phyloP scores from a whole-genome alignment of 164 flowering plant genomes.

The Nymphaea thermarum region DNA sequence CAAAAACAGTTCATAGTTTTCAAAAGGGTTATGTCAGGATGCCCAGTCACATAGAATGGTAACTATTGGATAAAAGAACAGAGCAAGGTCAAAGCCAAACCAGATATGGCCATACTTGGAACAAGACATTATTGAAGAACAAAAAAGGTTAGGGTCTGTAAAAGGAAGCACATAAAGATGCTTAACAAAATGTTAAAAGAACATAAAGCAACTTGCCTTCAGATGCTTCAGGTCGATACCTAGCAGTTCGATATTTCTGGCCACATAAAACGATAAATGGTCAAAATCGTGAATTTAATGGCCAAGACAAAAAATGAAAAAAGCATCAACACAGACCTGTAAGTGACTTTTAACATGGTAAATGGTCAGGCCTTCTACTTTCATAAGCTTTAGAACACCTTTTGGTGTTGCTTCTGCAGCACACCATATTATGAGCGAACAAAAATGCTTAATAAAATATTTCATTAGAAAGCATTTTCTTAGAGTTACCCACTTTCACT shows the following conservation, averaged over 20 bases:
- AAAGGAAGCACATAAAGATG: neutral
- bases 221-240: constrained; percentile 48
- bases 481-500: constrained; percentile 37
- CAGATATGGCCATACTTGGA: neutral
- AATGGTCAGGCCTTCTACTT: constrained; percentile 57
- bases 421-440: neutral
- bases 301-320: neutral
- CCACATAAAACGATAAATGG: neutral
- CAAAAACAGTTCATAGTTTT: neutral
- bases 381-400: constrained; percentile 64
- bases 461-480: neutral
- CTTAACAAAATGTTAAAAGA: neutral
- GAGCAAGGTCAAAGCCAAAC: neutral
- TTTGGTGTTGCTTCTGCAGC: constrained; percentile 67
- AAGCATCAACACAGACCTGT: constrained; percentile 29
- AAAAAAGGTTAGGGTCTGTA: neutral
- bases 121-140: neutral
- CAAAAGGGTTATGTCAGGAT: neutral
- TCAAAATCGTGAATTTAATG: neutral
- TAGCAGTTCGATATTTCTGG: constrained; percentile 70
- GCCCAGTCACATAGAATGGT: neutral
- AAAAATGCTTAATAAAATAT: neutral
- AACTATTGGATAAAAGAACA: neutral
- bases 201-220: constrained; percentile 27
- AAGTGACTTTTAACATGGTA: constrained; percentile 82